Conservation (phyloP, 2,329 filamentous ascomycete genomes). For the Claviceps pusilla region DNA sequence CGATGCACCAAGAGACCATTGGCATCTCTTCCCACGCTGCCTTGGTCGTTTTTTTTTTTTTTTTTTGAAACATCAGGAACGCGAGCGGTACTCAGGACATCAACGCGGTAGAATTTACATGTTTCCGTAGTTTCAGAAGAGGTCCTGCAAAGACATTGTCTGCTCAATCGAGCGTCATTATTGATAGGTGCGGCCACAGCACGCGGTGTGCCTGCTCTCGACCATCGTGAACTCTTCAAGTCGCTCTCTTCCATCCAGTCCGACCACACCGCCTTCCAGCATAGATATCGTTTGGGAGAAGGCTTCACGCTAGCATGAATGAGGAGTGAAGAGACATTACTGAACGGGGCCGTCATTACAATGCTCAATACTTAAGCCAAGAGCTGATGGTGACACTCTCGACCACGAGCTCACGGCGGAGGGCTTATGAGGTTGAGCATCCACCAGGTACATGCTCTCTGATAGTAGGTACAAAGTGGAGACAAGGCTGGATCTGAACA, state of each 20-base stretch:
- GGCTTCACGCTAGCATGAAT: not conserved
- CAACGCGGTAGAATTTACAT: not conserved
- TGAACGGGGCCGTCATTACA: too few relatives aligned
- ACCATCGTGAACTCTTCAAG: not conserved
- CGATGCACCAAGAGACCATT: too few relatives aligned
- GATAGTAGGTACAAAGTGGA: constrained; percentile 14
- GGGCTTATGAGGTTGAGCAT: not conserved
- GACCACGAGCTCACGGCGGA: not conserved
- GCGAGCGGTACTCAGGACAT: not conserved
- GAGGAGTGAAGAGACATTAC: not conserved
- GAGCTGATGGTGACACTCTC: not conserved
- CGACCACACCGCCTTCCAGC: not conserved
- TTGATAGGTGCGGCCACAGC: not conserved
- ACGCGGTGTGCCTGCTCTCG: not conserved
- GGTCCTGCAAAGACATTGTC: not conserved
- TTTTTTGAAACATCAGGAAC: not conserved
- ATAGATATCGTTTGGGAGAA: too few relatives aligned
- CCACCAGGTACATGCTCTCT: constrained; percentile 14
- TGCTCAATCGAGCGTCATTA: not conserved
- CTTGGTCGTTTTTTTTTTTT: not conserved
- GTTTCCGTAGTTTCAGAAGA: not conserved
- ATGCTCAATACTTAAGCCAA: not conserved
- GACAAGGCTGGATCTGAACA: constrained; percentile 1
- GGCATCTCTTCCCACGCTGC: not conserved
- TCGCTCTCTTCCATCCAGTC: not conserved